Evolutionary conservation across 2,329 filamentous ascomycete genomes (phyloP).

Genomic region (Chaetomium sp.): DNA sequence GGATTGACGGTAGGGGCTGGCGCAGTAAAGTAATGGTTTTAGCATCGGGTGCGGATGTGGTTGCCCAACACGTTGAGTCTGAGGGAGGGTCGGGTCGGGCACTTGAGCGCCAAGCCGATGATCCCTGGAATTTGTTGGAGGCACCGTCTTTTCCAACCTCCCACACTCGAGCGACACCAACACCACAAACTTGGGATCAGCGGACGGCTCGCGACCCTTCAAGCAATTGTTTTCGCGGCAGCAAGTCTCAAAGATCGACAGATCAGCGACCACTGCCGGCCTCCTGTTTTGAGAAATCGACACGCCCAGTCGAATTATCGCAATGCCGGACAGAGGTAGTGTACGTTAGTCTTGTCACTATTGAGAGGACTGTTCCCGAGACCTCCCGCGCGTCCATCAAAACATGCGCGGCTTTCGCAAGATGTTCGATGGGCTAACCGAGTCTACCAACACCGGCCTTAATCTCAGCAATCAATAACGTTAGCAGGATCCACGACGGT

Average conservation of each 20-base stretch:
- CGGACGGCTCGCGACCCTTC: not conserved
- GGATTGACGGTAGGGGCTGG: too few relatives aligned
- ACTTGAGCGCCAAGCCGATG: constrained; percentile 4
- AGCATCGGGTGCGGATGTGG: not conserved
- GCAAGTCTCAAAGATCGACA: not conserved
- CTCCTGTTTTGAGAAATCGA: not conserved
- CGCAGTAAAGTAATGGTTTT: not conserved
- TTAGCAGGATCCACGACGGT: not conserved
- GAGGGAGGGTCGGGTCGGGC: not conserved
- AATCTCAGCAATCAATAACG: not conserved
- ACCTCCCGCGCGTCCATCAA: not conserved
- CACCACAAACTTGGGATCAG: not conserved
- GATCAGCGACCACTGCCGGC: constrained; percentile 9
- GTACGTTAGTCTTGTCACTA: too few relatives aligned
- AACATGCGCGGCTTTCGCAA: not conserved
- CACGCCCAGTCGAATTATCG: not conserved
- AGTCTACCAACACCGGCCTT: not conserved
- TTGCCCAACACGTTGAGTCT: not conserved
- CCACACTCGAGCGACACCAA: constrained; percentile 1
- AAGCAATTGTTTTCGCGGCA: not conserved
- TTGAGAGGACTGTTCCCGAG: not conserved
- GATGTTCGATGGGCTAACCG: not conserved
- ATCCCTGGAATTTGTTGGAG: constrained; percentile 1
- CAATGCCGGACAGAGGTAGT: not conserved
- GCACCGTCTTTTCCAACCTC: not conserved